Percentiles rank a stretch among this genome's conserved stretches.
These are phyloP conservation scores for Nannizzia gypsea DNA, from an alignment of 2,329 filamentous ascomycete genomes.

Conservation along the genomic window DNA sequence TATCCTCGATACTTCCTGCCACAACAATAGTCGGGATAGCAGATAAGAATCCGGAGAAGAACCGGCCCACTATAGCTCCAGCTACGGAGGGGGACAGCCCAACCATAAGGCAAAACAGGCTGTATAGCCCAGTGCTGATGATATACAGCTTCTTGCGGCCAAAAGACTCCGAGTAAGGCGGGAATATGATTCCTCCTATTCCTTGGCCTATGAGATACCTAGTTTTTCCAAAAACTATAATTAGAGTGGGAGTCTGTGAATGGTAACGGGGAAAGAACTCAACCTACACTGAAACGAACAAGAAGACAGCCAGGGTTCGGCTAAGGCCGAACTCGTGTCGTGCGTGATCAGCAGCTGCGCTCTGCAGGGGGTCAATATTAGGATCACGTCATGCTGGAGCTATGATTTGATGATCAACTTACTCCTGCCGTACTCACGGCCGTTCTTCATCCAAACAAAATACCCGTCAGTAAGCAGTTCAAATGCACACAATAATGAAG, in stretches of 20 bases:
- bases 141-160: not conserved
- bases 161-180: not conserved
- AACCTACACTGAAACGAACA: not conserved
- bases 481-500: not conserved
- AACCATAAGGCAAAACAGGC: not conserved
- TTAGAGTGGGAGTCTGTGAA: not conserved
- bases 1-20: not conserved
- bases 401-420: not conserved
- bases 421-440: not conserved
- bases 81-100: not conserved
- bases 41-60: not conserved
- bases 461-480: not conserved
- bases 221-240: not conserved
- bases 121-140: not conserved
- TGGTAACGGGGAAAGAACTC: not conserved
- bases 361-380: not conserved
- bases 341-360: not conserved
- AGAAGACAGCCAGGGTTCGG: not conserved
- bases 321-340: not conserved
- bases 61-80: not conserved
- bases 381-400: not conserved
- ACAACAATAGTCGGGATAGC: not conserved
- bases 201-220: not conserved
- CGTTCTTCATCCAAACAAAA: not conserved
- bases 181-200: not conserved